Conservation (phyloP, 2,329 filamentous ascomycete genomes). For the Scedosporium aurantiacum region DNA sequence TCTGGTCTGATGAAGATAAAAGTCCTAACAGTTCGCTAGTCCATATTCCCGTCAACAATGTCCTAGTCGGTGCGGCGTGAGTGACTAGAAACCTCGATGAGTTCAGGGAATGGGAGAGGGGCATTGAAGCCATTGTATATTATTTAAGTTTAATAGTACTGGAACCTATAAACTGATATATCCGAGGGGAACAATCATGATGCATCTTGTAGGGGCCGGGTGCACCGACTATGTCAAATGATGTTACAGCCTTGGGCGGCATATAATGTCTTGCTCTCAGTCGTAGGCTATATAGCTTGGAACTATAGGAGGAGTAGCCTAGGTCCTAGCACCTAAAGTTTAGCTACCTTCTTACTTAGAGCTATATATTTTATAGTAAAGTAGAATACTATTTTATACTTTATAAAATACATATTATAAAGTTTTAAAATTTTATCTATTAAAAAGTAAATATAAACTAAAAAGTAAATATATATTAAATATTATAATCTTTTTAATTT, state of each 20-base stretch:
- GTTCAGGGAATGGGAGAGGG: too few species aligned
- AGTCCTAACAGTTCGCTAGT: conserved; percentile 28
- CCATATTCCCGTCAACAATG: conserved; percentile 61
- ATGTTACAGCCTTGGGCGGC: not conserved
- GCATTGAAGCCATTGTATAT: not conserved
- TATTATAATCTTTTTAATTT: not conserved
- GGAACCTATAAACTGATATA: too few species aligned
- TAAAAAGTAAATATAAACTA: too few species aligned
- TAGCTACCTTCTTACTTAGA: not conserved
- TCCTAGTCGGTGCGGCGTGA: conserved; percentile 57
- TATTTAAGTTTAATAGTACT: not conserved
- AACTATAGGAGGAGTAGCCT: not conserved
- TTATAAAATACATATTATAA: not conserved
- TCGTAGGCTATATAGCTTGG: not conserved
- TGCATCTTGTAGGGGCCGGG: too few species aligned
- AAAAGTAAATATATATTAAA: not conserved
- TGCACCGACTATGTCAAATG: not conserved
- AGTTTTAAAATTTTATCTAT: not conserved
- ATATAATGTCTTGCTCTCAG: not conserved
- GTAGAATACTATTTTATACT: not conserved
- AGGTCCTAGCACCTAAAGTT: not conserved
- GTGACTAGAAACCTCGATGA: not conserved
- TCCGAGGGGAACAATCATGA: too few species aligned
- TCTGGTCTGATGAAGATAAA: not conserved
- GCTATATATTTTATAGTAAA: not conserved